Evolutionary conservation across 192 early-diverging fungal genomes (phyloP).

Genomic region (Anaeromyces robustus): DNA sequence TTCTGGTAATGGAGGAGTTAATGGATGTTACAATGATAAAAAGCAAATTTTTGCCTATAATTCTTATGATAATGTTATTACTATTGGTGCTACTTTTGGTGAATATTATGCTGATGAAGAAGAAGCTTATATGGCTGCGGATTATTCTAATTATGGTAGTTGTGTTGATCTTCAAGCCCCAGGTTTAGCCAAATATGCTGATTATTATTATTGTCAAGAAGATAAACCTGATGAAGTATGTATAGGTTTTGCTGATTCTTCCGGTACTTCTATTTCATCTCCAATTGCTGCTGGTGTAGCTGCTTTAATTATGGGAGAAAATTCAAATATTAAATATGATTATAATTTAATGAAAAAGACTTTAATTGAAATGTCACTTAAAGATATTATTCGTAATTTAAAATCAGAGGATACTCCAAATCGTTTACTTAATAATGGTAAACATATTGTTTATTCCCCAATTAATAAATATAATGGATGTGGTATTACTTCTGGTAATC

Average conservation of each 20-base stretch:
- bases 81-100: background rate
- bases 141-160: background rate
- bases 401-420: background rate
- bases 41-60: background rate
- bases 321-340: background rate
- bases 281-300: background rate
- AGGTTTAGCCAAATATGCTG: background rate
- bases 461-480: background rate
- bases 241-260: accelerated
- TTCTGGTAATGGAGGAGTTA: background rate
- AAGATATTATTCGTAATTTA: background rate
- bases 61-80: background rate
- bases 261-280: background rate
- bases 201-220: background rate
- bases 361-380: background rate
- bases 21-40: background rate
- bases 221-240: background rate
- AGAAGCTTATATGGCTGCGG: background rate
- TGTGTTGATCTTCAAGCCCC: background rate
- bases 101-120: background rate
- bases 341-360: background rate
- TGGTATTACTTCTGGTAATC: background rate
- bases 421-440: background rate
- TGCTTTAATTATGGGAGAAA: background rate
- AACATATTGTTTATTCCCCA: background rate